These are phyloP conservation scores for Pseudogymnoascus sp. DNA, from an alignment of 2,329 filamentous ascomycete species.

Conservation along the genomic window DNA sequence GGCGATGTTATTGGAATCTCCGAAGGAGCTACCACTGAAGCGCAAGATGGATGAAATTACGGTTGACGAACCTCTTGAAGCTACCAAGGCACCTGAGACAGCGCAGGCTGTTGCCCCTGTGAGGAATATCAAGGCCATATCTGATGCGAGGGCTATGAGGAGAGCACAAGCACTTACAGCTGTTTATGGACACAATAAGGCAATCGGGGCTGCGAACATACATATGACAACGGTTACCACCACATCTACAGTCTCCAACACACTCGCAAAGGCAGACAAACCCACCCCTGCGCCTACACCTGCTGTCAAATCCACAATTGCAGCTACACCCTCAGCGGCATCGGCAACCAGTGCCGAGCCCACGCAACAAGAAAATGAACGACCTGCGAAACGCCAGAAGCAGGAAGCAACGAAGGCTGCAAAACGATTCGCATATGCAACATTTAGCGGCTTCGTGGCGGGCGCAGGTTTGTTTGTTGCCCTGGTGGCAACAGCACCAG, in stretches of 20 bases:
- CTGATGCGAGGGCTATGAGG: slow-evolving; percentile 7
- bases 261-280: not conserved
- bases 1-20: not conserved
- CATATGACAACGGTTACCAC: not conserved
- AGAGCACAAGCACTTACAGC: not conserved
- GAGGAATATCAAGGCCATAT: slow-evolving; percentile 1
- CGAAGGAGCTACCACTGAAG: not conserved
- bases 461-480: not conserved
- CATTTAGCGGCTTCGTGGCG: not conserved
- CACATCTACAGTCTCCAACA: not conserved
- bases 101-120: not conserved
- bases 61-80: not conserved
- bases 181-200: not conserved
- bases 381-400: not conserved
- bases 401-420: not conserved
- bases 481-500: not conserved
- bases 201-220: not conserved
- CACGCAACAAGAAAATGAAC: not conserved
- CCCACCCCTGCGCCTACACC: not conserved
- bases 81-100: not conserved
- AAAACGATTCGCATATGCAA: not conserved
- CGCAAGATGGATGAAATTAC: not conserved
- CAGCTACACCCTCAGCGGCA: not conserved
- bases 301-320: not conserved
- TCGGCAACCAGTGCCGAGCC: not conserved